Base-by-base conservation (phyloP, 2,329 filamentous ascomycete genomes). In the Aspergillus sp. region DNA sequence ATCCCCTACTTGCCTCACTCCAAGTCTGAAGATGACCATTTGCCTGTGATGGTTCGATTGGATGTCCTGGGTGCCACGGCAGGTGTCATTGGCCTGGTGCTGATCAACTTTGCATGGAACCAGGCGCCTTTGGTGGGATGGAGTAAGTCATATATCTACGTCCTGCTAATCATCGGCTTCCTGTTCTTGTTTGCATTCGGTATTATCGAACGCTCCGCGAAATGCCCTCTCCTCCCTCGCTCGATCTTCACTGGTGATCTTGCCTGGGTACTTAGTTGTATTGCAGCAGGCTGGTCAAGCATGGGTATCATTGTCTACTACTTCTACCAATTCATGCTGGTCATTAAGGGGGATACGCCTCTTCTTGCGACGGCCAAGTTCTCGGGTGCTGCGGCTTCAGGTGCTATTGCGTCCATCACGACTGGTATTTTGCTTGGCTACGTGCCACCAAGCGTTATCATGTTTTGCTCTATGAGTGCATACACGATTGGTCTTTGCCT, bases 71-170 rank as follows among this genome's bases (percentile, higher is more conserved):
- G 73, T 15, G 66, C 68, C 9, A 48, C 60, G 2, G 60, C 69
- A 0, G 82, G 82, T 1, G 70, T 84, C 9, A 67, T 70, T 0
- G 75, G 75, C 0, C 67, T 86, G 25, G 71, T 83, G 0, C 67
- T 86, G 30, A 75, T 86, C 67, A 84, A 84, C 61, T 81, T 86
- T 55, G 78, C 82, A 0, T 85, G 80, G 79, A 85, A 83, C 50
- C 81, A 86, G 57, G 81, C 78, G 0, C 74, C 78, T 0, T 68
- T 79, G 0, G 76, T 74, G 3, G 80, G 80, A 1, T 85, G 82
- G 82, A 54, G 65, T 0, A 67, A 71, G 6, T 68, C 78, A 0
- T 81, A 81, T 48, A 71, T 81, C 7, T 77, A 79, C 48, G 67
- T 75, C 0, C 64, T 78, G 0, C 66, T 87, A 1, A 75, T 84